Conservation (phyloP, 2,329 filamentous ascomycete species). For the Scedosporium minutisporum region DNA sequence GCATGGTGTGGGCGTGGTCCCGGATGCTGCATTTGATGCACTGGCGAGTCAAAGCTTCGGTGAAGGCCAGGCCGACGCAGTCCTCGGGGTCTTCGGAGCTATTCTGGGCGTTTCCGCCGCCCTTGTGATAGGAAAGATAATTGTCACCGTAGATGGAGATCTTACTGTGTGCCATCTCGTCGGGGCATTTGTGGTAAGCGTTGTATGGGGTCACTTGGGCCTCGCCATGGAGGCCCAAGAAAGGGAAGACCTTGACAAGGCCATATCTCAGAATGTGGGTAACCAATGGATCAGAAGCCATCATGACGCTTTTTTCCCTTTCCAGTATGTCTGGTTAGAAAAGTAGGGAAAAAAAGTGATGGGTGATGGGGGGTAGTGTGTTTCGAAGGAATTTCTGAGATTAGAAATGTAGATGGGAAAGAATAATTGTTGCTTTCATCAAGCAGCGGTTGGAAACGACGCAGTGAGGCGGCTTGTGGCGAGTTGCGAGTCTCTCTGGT, state of each 20-base stretch:
- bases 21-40: background rate
- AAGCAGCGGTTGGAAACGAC: too few species aligned
- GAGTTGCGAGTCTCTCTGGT: too few species aligned
- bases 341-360: background rate
- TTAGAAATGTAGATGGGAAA: too few species aligned
- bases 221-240: background rate
- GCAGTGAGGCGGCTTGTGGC: too few species aligned
- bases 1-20: background rate
- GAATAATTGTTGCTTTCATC: too few species aligned
- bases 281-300: background rate
- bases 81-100: background rate
- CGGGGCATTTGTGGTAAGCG: background rate
- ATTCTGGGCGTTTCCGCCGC: too few species aligned
- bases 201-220: background rate
- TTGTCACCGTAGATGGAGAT: background rate
- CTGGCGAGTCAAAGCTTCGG: background rate
- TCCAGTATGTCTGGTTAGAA: background rate
- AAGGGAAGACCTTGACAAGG: background rate
- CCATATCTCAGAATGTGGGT: background rate
- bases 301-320: background rate
- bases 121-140: too few species aligned
- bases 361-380: background rate
- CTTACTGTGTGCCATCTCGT: background rate
- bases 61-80: background rate
- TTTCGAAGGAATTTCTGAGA: background rate